Evolutionary conservation across 2,329 filamentous ascomycete species (phyloP), one percentile per base, ranked within the genome.

Genomic region (Colletotrichum cuscutae): DNA sequence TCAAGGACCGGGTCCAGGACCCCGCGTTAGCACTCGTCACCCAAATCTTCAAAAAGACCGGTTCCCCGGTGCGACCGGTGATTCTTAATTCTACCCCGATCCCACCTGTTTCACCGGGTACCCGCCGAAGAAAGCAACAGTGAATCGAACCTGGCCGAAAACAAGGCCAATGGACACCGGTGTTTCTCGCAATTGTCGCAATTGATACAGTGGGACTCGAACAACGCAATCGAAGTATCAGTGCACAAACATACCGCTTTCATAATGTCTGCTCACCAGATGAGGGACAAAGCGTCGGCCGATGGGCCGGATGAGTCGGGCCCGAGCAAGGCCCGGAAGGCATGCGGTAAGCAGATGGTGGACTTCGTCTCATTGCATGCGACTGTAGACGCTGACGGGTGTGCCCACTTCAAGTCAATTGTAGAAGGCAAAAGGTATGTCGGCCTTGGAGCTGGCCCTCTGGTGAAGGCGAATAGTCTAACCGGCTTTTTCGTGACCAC

Each of bases 321-420:
- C 32, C 71, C 73, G 65, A 73, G 75, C n/a, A 80, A 80, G 72
- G 78, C 78, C 22, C 78, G 78, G 37, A 80, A 80, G 67, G 78
- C 78, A 64, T 80, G 78, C 69, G 76, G 78, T 80, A 74, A 78
- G 77, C 68, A 42, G 56, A 30, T 24, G 35, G n/a, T 26, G 28
- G n/a, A 37, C 24, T 37, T 4, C 61, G 24, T 7, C 11, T 8
- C 28, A 12, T 28, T 49, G 35, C 49, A 19, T 30, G 71, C 65
- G 56, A 49, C 66, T 60, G 37, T 26, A 28, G 63, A 71, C 22
- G 60, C 70, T 69, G 32, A 63, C 56, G n/a, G 46, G n/a, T 42
- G 62, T 37, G 13, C 13, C 52, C 65, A 67, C 26, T 49, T 15
- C 52, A 35, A 79, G 78, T 80, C 35, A 78, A 78, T 32, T 79